phyloP scores from a whole-genome alignment of 495 filamentous ascomycete species.

The Cenococcum geophilum region DNA sequence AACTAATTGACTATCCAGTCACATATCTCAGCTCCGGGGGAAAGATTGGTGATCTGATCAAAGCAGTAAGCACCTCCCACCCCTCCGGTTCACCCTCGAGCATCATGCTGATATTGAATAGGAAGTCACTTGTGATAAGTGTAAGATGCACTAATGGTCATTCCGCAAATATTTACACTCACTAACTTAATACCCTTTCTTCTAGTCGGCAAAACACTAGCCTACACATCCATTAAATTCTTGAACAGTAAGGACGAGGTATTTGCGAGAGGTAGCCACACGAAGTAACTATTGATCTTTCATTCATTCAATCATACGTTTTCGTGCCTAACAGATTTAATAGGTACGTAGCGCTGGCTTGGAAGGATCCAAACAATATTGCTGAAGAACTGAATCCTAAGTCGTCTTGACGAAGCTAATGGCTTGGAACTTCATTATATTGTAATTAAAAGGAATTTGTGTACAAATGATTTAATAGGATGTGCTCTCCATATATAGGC shows the following conservation, averaged over 20 bases:
- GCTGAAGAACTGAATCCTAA: conserved; percentile 35
- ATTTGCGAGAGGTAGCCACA: conserved; percentile 87
- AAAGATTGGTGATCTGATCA: conserved; percentile 68
- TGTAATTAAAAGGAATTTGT: no score
- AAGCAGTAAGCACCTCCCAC: conserved; percentile 46
- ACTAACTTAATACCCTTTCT: not conserved
- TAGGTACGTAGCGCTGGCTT: conserved; percentile 38
- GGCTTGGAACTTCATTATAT: no score
- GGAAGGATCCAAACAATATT: conserved; percentile 42
- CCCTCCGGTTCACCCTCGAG: conserved; percentile 4
- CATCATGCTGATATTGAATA: conserved; percentile 34
- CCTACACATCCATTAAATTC: conserved; percentile 80
- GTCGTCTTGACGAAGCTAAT: not conserved
- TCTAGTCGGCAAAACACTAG: conserved; percentile 84
- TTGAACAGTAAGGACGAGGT: conserved; percentile 67
- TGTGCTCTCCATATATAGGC: no score
- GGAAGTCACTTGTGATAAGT: conserved; percentile 79
- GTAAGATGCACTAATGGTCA: conserved; percentile 43
- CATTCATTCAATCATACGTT: not conserved
- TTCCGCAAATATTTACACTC: not conserved
- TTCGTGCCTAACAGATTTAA: not conserved
- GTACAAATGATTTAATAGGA: no score
- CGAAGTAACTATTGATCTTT: conserved; percentile 59
- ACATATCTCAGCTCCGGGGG: conserved; percentile 85
- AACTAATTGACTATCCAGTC: conserved; percentile 48